Percentiles rank a stretch among this genome's conserved stretches.
phyloP scores from a whole-genome alignment of 108 stramenopile genomes.

The Mayamaea pseudoterrestris region DNA sequence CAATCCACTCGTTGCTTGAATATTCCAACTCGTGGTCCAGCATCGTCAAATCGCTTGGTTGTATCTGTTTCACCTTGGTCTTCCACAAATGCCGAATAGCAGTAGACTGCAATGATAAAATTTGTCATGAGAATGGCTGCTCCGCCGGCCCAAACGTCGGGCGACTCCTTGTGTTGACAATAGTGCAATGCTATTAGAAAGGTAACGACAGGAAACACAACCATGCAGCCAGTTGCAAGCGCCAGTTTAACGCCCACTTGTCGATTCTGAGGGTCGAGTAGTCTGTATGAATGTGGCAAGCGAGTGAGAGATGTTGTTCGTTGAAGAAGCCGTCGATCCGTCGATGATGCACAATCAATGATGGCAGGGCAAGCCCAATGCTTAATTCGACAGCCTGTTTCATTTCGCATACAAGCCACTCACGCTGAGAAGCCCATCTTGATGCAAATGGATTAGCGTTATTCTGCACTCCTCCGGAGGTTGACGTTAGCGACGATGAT shows the following conservation, averaged over 20 bases:
- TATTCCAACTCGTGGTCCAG: conserved; percentile 23
- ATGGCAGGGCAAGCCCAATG: too few species aligned
- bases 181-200: conserved; percentile 7
- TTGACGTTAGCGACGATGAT: too few species aligned
- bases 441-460: too few species aligned
- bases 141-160: conserved; percentile 39
- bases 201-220: conserved; percentile 33
- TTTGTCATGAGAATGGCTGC: conserved; percentile 40
- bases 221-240: conserved; percentile 39
- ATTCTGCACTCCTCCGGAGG: too few species aligned
- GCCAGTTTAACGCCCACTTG: conserved; percentile 39
- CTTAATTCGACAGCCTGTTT: too few species aligned
- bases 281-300: too few species aligned
- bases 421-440: too few species aligned
- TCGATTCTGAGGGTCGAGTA: conserved; percentile 33
- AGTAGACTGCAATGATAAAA: conserved; percentile 34
- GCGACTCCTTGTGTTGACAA: conserved; percentile 25
- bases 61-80: conserved; percentile 19
- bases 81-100: conserved; percentile 31
- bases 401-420: too few species aligned
- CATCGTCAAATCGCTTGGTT: conserved; percentile 5
- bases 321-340: too few species aligned
- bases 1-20: conserved; percentile 40
- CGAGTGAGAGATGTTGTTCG: too few species aligned
- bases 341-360: too few species aligned